Base-by-base conservation (phyloP, 495 filamentous ascomycete genomes). In the Hyaloscypha bicolor region DNA sequence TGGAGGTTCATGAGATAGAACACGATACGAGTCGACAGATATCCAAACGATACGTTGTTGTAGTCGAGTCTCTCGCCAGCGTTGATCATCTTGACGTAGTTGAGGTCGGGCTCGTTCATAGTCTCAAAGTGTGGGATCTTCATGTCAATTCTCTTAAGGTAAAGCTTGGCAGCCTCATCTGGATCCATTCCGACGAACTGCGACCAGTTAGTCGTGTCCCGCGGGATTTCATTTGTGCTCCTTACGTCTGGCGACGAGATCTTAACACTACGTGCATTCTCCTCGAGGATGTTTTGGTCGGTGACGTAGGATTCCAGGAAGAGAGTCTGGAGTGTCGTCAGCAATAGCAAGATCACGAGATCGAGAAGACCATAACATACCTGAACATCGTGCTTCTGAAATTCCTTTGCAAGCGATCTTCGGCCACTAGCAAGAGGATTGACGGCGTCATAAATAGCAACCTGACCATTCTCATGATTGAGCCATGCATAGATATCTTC, bases 81-180 rank as follows among this genome's bases (percentile, higher is more conserved):
- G 73, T 99, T 98, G 71, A 97, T 96, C 93, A 99, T 97, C 86
- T 97, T 98, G 82, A 98, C 93, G 75, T 93, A 99, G 73, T 97
- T 97, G 64, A 98, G 81, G 66, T 97, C 93, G 33, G 85, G 82
- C 73, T 98, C 95, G 70, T 94, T 85, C 93, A 99, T 98, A 0
- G 93, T 96, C 78, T 98, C 94, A 71, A 97, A 98, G 65, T 93
- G 88, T 25, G 96, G 96, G 61, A 98, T 98, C 65, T 95, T 93
- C 56, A 90, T 88, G 62, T 91, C 86, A 73, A 98, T 97, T 31
- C 96, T 90, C 65, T 86, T 84, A 30, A 99, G 84, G 72, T 99
- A 99, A 71, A 94, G 89, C 70, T 91, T 88, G 22, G 97, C 92
- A 6, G 96, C 96, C 74, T 96, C 93, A 68, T 97, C 90, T 11